These are phyloP conservation scores for Phtheirospermum japonicum DNA, from an alignment of 257 asterid species.

Conservation along the genomic window DNA sequence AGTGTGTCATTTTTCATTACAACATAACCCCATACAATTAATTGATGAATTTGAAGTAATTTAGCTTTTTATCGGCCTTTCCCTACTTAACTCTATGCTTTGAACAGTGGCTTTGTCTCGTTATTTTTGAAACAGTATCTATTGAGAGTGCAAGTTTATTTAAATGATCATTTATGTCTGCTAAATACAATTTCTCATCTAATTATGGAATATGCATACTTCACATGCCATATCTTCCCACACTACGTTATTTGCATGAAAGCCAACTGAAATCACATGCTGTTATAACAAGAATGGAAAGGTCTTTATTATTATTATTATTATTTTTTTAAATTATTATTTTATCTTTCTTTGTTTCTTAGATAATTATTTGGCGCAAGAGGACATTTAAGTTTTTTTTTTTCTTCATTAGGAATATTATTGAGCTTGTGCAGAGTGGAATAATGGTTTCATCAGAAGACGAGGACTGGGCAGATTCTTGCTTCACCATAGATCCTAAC, in stretches of 20 bases:
- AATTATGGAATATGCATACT: background rate
- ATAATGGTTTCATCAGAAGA: constrained; percentile 42
- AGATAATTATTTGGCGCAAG: background rate
- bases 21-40: too few species aligned
- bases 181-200: background rate
- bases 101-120: background rate
- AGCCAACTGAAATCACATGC: too few species aligned
- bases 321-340: too few species aligned
- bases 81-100: too few species aligned
- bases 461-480: constrained; percentile 74
- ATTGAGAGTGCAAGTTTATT: background rate
- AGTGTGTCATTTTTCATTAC: too few species aligned
- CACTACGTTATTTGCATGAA: too few species aligned
- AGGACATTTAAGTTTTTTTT: constrained; percentile 16
- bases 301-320: too few species aligned
- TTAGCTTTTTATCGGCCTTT: too few species aligned
- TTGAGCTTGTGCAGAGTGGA: constrained; percentile 28
- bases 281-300: too few species aligned
- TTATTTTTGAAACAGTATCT: background rate
- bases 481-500: constrained; percentile 51
- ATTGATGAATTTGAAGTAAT: too few species aligned
- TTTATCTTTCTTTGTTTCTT: background rate
- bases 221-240: too few species aligned
- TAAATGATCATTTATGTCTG: background rate
- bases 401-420: constrained; percentile 20